Percentiles rank a stretch among this genome's conserved stretches.
These are phyloP conservation scores for Boletus rufocinnamomeus DNA, from an alignment of 768 basidiomycete species.

Conservation along the genomic window DNA sequence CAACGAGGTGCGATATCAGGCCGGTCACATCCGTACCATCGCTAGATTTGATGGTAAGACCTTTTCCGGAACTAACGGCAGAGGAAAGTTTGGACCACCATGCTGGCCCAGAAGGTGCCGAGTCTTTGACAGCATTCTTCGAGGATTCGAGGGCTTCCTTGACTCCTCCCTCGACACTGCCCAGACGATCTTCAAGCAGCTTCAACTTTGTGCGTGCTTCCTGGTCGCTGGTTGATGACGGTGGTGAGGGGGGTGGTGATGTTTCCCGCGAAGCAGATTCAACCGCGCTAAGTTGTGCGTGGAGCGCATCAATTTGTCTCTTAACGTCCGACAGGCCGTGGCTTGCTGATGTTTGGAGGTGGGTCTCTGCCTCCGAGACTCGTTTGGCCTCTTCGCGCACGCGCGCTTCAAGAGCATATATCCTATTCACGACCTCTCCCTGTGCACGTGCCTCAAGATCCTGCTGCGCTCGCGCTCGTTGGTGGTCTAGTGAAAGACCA, in stretches of 20 bases:
- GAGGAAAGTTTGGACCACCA: slow-evolving; percentile 75
- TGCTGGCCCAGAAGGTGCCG: slow-evolving; percentile 43
- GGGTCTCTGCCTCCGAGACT: slow-evolving; percentile 55
- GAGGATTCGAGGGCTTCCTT: slow-evolving; percentile 73
- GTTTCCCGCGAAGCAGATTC: slow-evolving; percentile 27
- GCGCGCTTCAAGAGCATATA: slow-evolving; percentile 58
- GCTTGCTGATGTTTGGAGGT: slow-evolving; percentile 45
- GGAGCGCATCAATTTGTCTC: slow-evolving; percentile 57
- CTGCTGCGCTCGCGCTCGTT: slow-evolving; percentile 50
- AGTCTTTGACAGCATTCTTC: slow-evolving; percentile 46
- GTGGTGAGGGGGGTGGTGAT: slow-evolving; percentile 16
- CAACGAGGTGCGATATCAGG: slow-evolving; percentile 75
- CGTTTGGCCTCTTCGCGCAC: slow-evolving; percentile 48
- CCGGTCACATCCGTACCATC: slow-evolving; percentile 75
- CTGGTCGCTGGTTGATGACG: slow-evolving; percentile 44
- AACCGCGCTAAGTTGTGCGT: slow-evolving; percentile 41
- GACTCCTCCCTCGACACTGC: slow-evolving; percentile 59
- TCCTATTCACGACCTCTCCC: slow-evolving; percentile 52
- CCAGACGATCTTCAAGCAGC: slow-evolving; percentile 63
- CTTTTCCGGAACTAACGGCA: slow-evolving; percentile 43
- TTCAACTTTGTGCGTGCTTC: slow-evolving; percentile 57
- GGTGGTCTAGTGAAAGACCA: slow-evolving; percentile 55
- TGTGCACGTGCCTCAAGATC: slow-evolving; percentile 55
- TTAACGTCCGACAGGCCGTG: slow-evolving; percentile 50
- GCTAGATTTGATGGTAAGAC: slow-evolving; percentile 65